A percentile compares a stretch with the other conserved stretches of the same genome.
Conservation (phyloP, 208 protist genomes). For the Tetramitus jugosus region DNA sequence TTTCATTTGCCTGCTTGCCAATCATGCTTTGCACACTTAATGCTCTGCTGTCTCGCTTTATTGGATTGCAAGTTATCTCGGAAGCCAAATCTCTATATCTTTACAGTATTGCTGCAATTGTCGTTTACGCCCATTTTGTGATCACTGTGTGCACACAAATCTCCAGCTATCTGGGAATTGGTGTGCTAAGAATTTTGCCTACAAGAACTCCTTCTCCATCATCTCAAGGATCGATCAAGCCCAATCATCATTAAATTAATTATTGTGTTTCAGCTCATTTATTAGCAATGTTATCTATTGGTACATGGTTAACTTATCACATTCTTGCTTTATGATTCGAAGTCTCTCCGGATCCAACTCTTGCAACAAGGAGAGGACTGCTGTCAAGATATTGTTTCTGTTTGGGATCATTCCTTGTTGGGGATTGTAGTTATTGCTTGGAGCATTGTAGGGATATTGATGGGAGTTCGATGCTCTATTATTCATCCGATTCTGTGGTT, state of each 20-base stretch:
- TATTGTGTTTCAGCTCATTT: no score
- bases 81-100: background rate
- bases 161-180: background rate
- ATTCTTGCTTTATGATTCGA: slow-evolving; percentile 60
- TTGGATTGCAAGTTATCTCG: background rate
- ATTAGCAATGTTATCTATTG: background rate
- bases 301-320: slow-evolving; percentile 26
- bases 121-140: background rate
- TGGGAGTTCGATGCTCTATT: background rate
- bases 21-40: background rate
- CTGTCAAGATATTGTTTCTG: slow-evolving; percentile 56
- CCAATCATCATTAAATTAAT: no score
- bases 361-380: slow-evolving; percentile 63
- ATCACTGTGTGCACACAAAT: background rate
- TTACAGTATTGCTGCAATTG: background rate
- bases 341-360: slow-evolving; percentile 67
- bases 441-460: background rate
- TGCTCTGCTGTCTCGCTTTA: background rate
- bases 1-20: background rate
- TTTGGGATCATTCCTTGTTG: background rate
- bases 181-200: background rate
- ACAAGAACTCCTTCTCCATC: no score
- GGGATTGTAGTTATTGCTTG: slow-evolving; percentile 48
- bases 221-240: no score
- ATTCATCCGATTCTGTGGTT: background rate